phyloP scores from a whole-genome alignment of 176 grass and related monocot species.

The Neostapfia colusana region DNA sequence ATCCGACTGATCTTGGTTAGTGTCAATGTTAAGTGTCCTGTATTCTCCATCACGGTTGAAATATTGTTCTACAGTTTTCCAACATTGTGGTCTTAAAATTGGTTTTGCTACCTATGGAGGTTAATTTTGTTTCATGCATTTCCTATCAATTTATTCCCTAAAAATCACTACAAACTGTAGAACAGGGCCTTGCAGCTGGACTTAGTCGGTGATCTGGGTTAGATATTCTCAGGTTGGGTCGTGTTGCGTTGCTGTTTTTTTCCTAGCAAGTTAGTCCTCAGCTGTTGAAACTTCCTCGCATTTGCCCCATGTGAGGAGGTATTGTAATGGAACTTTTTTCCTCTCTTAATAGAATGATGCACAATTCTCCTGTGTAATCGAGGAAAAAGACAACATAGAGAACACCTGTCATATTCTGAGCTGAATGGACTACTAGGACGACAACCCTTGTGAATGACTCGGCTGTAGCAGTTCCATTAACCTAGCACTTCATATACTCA shows the following conservation, averaged over 20 bases:
- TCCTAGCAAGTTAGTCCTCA: too few relatives aligned
- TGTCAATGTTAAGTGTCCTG: not conserved
- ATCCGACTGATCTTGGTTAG: conserved; percentile 78
- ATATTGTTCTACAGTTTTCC: not conserved
- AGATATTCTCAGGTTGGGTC: too few relatives aligned
- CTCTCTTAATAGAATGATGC: too few relatives aligned
- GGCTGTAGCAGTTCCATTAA: not conserved
- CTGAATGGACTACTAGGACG: not conserved
- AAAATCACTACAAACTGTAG: not conserved
- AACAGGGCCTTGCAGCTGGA: too few relatives aligned
- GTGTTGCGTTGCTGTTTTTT: too few relatives aligned
- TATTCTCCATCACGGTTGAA: not conserved
- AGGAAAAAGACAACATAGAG: too few relatives aligned
- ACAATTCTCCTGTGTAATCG: too few relatives aligned
- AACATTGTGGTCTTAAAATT: conserved; percentile 4
- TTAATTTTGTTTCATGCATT: not conserved
- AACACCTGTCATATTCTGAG: conserved; percentile 4
- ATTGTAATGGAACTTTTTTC: too few relatives aligned
- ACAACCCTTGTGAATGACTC: not conserved
- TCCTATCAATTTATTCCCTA: conserved; percentile 4
- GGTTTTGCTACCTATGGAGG: not conserved
- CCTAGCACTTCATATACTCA: not conserved
- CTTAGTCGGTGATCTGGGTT: too few relatives aligned
- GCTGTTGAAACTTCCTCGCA: too few relatives aligned
- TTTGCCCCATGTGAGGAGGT: too few relatives aligned